Conservation (phyloP, 1,284 basidiomycete species). For the Malassezia cuniculi region DNA sequence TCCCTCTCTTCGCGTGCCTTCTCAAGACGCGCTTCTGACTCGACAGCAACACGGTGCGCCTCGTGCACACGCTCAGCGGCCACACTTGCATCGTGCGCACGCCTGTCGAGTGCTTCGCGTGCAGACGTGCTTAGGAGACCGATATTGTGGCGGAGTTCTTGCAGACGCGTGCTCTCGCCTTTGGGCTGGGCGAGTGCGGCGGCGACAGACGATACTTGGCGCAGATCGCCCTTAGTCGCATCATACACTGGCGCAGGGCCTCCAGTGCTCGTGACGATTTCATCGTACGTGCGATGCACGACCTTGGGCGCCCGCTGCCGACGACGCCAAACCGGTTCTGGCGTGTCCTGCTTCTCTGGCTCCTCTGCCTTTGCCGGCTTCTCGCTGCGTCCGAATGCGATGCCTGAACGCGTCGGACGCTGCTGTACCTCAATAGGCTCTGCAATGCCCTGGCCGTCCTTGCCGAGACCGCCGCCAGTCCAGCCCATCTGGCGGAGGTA, state of each 20-base stretch:
- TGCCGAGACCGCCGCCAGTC: slow-evolving; percentile 42
- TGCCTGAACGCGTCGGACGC: slow-evolving; percentile 37
- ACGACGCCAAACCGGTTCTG: too few relatives aligned
- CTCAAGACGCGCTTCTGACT: slow-evolving; percentile 54
- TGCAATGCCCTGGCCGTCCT: slow-evolving; percentile 36
- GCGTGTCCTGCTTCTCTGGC: too few relatives aligned
- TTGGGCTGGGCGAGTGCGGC: slow-evolving; percentile 50
- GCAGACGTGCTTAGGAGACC: slow-evolving; percentile 69
- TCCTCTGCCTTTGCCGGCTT: slow-evolving; percentile 34
- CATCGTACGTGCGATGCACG: slow-evolving; percentile 40
- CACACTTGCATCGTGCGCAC: slow-evolving; percentile 75
- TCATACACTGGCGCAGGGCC: slow-evolving; percentile 24
- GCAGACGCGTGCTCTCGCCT: slow-evolving; percentile 68
- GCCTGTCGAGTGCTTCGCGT: slow-evolving; percentile 67
- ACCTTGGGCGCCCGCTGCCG: slow-evolving; percentile 27
- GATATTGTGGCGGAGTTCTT: slow-evolving; percentile 89
- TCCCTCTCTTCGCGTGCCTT: slow-evolving; percentile 50
- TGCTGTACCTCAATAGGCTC: slow-evolving; percentile 41
- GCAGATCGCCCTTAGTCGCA: slow-evolving; percentile 24
- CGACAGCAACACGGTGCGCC: slow-evolving; percentile 55
- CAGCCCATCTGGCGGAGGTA: slow-evolving; percentile 42
- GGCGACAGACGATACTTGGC: slow-evolving; percentile 25
- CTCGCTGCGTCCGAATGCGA: slow-evolving; percentile 41
- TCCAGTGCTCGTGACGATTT: slow-evolving; percentile 35
- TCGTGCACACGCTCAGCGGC: slow-evolving; percentile 66